phyloP scores from a whole-genome alignment of 2,329 filamentous ascomycete genomes.

The Juglanconis sp. region DNA sequence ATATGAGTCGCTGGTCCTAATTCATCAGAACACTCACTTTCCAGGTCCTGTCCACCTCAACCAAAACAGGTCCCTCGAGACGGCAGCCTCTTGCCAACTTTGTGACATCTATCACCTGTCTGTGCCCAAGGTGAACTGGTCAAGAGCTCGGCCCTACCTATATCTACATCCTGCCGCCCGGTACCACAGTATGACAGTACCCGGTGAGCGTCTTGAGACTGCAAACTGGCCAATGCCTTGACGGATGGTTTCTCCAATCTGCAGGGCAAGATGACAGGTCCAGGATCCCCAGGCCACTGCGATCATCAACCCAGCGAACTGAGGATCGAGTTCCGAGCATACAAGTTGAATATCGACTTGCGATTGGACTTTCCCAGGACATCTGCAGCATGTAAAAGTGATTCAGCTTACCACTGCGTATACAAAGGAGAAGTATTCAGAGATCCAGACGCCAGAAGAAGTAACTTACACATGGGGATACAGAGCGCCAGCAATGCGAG shows the following conservation, averaged over 20 bases:
- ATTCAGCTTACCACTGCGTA: not conserved
- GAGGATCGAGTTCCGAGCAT: not conserved
- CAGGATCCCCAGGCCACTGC: not conserved
- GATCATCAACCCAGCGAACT: not conserved
- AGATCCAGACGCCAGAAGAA: not conserved
- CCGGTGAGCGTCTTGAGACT: not conserved
- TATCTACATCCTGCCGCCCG: not conserved
- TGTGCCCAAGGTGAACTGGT: not conserved
- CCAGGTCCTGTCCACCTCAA: not conserved
- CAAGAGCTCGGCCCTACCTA: not conserved
- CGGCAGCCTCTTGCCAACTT: not conserved
- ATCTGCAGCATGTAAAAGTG: not conserved
- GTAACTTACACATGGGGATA: conserved; percentile 31
- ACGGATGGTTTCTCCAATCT: not conserved
- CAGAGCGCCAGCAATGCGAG: conserved; percentile 28
- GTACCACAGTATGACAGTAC: not conserved
- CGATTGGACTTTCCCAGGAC: conserved; percentile 13
- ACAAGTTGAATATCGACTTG: conserved; percentile 7
- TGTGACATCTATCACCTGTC: not conserved
- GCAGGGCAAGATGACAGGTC: too few species aligned
- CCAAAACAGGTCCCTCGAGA: too few species aligned
- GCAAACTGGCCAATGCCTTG: not conserved
- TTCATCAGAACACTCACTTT: not conserved
- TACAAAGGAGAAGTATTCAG: not conserved
- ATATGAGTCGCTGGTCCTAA: not conserved